Evolutionary conservation across 164 flowering plant genomes (phyloP).

Genomic region (Kalanchoe fedtschenkoi): DNA sequence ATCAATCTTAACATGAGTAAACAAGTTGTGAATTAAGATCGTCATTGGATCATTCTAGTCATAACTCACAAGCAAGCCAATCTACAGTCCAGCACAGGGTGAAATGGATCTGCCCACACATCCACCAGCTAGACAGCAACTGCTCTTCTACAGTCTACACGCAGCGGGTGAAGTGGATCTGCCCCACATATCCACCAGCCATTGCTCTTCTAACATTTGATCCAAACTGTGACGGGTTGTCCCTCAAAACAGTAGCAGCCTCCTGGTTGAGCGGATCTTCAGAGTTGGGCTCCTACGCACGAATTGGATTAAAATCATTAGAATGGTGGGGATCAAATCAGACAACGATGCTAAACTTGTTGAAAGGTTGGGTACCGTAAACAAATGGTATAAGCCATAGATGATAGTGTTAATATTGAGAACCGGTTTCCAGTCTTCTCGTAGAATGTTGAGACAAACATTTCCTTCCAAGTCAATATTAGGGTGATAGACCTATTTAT

Average conservation of each 20-base stretch:
- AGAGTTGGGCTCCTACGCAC: slow-evolving; percentile 52
- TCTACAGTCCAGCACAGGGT: too few relatives aligned
- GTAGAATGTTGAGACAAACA: slow-evolving; percentile 72
- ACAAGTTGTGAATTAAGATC: too few relatives aligned
- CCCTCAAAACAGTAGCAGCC: slow-evolving; percentile 68
- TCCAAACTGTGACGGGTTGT: slow-evolving; percentile 58
- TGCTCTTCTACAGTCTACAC: too few relatives aligned
- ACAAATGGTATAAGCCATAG: slow-evolving; percentile 62
- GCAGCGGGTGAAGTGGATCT: too few relatives aligned
- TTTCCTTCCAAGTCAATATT: slow-evolving; percentile 79
- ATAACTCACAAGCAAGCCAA: neutral
- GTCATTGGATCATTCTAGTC: slow-evolving; percentile 2
- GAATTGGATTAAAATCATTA: neutral
- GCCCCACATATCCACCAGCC: slow-evolving; percentile 67
- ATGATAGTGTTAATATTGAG: slow-evolving; percentile 61
- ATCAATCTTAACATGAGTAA: too few relatives aligned
- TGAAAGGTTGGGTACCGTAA: slow-evolving; percentile 39
- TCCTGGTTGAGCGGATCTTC: slow-evolving; percentile 80
- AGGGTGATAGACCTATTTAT: slow-evolving; percentile 67
- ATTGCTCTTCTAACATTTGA: slow-evolving; percentile 66
- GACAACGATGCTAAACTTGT: neutral
- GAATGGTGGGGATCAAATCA: neutral
- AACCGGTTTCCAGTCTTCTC: slow-evolving; percentile 88
- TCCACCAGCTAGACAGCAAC: too few relatives aligned
- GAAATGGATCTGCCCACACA: too few relatives aligned